These are phyloP conservation scores for Xylaria curta DNA, from an alignment of 495 filamentous ascomycete genomes.

Conservation along the genomic window DNA sequence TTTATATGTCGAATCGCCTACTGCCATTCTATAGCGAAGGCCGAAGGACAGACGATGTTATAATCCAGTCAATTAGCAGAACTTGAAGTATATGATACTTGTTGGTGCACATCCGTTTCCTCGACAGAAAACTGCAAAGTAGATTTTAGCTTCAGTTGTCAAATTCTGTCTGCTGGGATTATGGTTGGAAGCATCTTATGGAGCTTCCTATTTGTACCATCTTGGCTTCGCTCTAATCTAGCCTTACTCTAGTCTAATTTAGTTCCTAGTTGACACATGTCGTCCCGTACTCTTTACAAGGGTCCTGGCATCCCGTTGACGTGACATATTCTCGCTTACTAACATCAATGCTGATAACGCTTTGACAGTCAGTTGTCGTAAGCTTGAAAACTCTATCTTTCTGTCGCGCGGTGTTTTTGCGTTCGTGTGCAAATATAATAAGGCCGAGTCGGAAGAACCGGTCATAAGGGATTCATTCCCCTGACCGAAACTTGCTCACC, in stretches of 20 bases:
- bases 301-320: background rate
- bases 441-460: constrained; percentile 19
- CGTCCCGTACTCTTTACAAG: constrained; percentile 6
- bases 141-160: background rate
- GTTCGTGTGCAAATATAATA: constrained; percentile 6
- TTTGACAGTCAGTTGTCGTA: constrained; percentile 14
- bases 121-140: background rate
- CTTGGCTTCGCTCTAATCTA: constrained; percentile 16
- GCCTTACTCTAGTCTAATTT: constrained; percentile 15
- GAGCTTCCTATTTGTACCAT: constrained; percentile 18
- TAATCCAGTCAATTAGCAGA: background rate
- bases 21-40: background rate
- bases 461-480: constrained; percentile 22
- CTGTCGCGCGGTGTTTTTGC: background rate
- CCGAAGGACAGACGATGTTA: background rate
- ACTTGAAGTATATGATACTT: background rate
- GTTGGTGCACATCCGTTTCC: background rate
- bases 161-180: constrained; percentile 4
- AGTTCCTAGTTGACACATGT: constrained; percentile 11
- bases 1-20: background rate
- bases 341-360: constrained; percentile 13
- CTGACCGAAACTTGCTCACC: constrained; percentile 27
- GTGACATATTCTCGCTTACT: constrained; percentile 18
- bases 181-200: constrained; percentile 4
- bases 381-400: background rate